Evolutionary conservation across 805 yeast genomes (phyloP), one percentile per base, ranked within the genome.

Genomic region (Wickerhamomyces hampshirensis): DNA sequence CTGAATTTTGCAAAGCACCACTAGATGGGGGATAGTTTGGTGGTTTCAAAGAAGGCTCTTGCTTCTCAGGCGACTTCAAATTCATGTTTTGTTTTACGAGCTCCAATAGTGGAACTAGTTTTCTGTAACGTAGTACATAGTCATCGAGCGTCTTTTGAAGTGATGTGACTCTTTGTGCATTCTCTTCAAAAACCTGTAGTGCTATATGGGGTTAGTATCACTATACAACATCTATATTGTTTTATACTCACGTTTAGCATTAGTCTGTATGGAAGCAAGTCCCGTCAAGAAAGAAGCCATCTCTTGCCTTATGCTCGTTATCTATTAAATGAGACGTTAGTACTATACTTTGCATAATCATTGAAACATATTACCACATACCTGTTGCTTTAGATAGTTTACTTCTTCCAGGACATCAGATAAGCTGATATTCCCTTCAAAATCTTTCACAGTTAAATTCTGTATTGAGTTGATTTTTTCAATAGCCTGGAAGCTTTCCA

Each of bases 31-130:
- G 12, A 26, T 40, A 12, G 2, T 33, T n/a, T 18, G 44, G 35
- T 21, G 48, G 84, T 71, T 60, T 73, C 75, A 31, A 85, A 86
- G 59, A 80, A 73, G 43, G 84, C 86, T 42, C 93, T 86, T 11
- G 86, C 86, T 28, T 66, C 66, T 39, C 74, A 68, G 31, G 86
- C 58, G 40, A 75, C 80, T 47, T 66, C 56, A 44, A 77, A 67
- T 68, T 72, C 42, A 70, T 45, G 28, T 66, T 69, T 27, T 63
- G 63, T 46, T 69, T 71, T 1, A 73, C 65, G 27, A 71, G 51
- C 40, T 68, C 68, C 23, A 72, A 56, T n/a, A 72, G 55, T 4
- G 77, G 76, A 1, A 65, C 52, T 8, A 72, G 58, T 38, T 61
- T 64, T 41, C 65, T 67, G 47, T 69, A 72, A 35, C 71, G 65